These are phyloP conservation scores for Thraustochytrium aureum DNA, from an alignment of 352 stramenopile species.

Conservation along the genomic window DNA sequence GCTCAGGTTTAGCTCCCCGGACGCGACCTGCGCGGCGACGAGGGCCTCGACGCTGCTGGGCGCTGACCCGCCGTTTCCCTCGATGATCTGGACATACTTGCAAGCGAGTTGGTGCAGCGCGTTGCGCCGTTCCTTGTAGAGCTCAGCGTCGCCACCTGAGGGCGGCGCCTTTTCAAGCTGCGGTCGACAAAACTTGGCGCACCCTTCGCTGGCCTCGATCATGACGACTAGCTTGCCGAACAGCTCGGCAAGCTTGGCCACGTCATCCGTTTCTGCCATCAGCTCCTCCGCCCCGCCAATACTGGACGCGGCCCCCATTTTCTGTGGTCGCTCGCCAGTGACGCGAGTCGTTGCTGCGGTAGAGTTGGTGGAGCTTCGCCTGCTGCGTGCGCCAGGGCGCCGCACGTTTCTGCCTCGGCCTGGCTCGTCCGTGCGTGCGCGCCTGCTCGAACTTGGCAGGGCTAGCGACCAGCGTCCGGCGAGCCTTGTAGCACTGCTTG, in stretches of 20 bases:
- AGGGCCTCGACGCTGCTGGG: neutral
- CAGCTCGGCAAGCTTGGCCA: neutral
- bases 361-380: too few species aligned
- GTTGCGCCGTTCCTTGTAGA: conserved; percentile 5
- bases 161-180: conserved; percentile 31
- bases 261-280: conserved; percentile 35
- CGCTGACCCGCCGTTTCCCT: neutral
- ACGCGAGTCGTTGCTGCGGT: too few species aligned
- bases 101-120: conserved; percentile 2
- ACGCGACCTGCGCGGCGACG: neutral
- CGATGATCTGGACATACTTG: neutral
- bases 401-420: too few species aligned
- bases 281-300: neutral
- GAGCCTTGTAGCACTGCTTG: too few species aligned
- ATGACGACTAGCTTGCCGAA: conserved; percentile 32
- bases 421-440: too few species aligned
- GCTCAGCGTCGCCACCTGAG: neutral
- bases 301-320: conserved; percentile 31
- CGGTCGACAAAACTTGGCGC: conserved; percentile 2
- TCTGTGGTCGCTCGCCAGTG: too few species aligned
- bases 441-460: too few species aligned
- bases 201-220: neutral
- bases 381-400: too few species aligned
- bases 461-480: too few species aligned
- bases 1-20: conserved; percentile 35